Conservation (phyloP, 352 stramenopile species). For the Phytophthora tentaculata region DNA sequence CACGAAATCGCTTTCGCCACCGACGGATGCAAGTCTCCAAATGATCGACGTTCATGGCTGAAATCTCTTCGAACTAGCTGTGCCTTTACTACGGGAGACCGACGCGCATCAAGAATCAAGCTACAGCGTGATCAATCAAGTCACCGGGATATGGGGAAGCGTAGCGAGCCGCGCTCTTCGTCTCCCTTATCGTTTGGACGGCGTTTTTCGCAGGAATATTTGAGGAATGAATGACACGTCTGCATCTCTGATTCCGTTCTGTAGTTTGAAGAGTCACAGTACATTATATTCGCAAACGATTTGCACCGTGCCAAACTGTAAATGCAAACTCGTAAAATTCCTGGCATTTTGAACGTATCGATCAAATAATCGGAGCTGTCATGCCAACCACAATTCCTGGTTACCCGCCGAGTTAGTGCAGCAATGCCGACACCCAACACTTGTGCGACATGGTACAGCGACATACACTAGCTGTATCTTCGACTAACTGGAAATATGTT, state of each 20-base stretch:
- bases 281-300: no score
- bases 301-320: no score
- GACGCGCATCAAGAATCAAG: constrained; percentile 7
- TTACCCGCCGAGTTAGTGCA: no score
- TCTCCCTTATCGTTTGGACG: constrained; percentile 3
- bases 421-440: constrained; percentile 12
- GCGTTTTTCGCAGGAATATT: constrained; percentile 5
- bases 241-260: background rate
- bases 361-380: background rate
- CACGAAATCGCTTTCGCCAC: constrained; percentile 16
- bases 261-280: no score
- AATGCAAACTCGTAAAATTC: no score
- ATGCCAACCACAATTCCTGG: background rate
- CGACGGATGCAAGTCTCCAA: background rate
- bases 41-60: constrained; percentile 16
- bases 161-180: constrained; percentile 4
- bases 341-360: no score
- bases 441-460: constrained; percentile 14
- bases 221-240: background rate
- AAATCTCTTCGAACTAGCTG: constrained; percentile 9
- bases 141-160: constrained; percentile 4
- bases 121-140: constrained; percentile 6
- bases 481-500: constrained; percentile 29
- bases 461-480: constrained; percentile 2
- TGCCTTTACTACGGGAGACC: background rate